Conservation (phyloP, 176 grass and related monocot species). For the Triticum timopheevii region DNA sequence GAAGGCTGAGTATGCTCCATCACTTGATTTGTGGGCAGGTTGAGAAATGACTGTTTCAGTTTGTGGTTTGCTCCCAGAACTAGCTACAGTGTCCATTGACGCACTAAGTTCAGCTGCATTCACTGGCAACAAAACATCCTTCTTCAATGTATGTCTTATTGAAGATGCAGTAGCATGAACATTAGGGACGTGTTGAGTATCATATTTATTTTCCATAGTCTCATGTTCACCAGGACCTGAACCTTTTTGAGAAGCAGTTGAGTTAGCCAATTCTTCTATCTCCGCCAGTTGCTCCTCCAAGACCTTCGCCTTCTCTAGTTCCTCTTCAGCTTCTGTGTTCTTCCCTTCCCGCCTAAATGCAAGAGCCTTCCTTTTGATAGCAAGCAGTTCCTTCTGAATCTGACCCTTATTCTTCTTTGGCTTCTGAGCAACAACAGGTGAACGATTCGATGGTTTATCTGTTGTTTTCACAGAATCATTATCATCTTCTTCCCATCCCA, state of each 20-base stretch:
- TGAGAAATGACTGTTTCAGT: neutral
- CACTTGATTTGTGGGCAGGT: neutral
- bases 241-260: constrained; percentile 32
- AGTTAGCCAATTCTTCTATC: constrained; percentile 46
- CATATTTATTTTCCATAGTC: constrained; percentile 10
- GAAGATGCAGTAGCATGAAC: constrained; percentile 21
- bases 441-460: constrained; percentile 29
- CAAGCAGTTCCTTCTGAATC: constrained; percentile 83
- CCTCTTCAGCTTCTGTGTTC: constrained; percentile 67
- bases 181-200: constrained; percentile 1
- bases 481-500: constrained; percentile 77
- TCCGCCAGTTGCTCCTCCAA: constrained; percentile 79
- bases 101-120: constrained; percentile 11
- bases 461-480: constrained; percentile 28
- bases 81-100: neutral
- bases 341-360: constrained; percentile 73
- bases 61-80: constrained; percentile 11
- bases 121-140: constrained; percentile 5
- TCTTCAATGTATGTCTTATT: neutral
- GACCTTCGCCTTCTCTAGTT: constrained; percentile 76
- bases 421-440: constrained; percentile 34
- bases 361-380: constrained; percentile 85
- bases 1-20: neutral
- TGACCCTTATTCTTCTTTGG: constrained; percentile 65
- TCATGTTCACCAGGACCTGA: neutral